Conservation (phyloP, 164 flowering plant species). For the Tetrastigma voinierianum region DNA sequence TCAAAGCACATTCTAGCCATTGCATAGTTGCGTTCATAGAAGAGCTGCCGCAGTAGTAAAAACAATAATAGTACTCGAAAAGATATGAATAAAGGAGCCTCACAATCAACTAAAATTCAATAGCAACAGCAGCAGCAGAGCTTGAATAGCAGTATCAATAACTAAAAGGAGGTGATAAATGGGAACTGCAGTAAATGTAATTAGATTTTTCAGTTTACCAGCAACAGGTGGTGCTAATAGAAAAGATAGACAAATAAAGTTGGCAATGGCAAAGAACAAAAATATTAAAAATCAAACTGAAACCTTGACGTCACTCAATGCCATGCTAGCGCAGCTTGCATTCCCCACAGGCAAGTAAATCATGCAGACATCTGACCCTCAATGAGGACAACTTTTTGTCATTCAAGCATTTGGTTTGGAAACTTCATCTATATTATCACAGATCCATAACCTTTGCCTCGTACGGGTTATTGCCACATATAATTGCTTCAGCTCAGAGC, state of each 20-base stretch:
- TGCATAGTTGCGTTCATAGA: slow-evolving; percentile 2
- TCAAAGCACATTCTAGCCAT: slow-evolving; percentile 11
- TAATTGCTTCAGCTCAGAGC: slow-evolving; percentile 32
- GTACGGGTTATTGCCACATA: slow-evolving; percentile 12
- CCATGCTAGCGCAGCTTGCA: slow-evolving; percentile 13
- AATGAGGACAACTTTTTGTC: slow-evolving; percentile 4
- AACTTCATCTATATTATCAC: slow-evolving; percentile 9
- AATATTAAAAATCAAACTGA: slow-evolving; percentile 4
- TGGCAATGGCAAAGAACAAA: neutral
- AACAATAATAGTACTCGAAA: neutral
- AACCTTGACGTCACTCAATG: slow-evolving; percentile 10
- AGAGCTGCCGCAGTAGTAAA: neutral
- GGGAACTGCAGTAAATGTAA: too few relatives aligned
- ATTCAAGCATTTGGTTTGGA: slow-evolving; percentile 14
- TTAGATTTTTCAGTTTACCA: too few relatives aligned
- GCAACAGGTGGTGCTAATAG: neutral
- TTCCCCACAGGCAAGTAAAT: slow-evolving; percentile 5
- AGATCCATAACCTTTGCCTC: slow-evolving; percentile 27
- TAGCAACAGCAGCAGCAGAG: too few relatives aligned
- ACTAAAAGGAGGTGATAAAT: too few relatives aligned
- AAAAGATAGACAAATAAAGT: neutral
- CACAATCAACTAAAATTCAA: too few relatives aligned
- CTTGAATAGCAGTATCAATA: too few relatives aligned
- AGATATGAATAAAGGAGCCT: neutral
- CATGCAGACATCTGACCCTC: slow-evolving; percentile 6